phyloP scores from a whole-genome alignment of 2,329 filamentous ascomycete species.

The Chaetomiaceae sp. region DNA sequence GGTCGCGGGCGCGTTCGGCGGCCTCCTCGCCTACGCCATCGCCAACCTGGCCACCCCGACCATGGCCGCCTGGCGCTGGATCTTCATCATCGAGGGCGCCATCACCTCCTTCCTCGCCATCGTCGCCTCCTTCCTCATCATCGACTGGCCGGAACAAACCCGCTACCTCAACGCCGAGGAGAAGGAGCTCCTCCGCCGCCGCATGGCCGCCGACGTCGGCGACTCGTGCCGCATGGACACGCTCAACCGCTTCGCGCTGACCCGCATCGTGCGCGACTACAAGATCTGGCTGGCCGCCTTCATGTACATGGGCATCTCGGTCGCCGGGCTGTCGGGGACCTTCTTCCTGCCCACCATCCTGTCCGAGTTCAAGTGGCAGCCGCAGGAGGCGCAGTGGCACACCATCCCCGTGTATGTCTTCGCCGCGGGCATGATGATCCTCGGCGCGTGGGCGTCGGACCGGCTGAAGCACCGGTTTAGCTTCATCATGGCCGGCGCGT shows the following conservation, averaged over 20 bases:
- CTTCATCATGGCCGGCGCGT: conserved; percentile 32
- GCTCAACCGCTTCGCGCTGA: conserved; percentile 34
- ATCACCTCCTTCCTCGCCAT: conserved; percentile 36
- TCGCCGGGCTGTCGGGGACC: conserved; percentile 30
- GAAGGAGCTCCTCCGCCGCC: conserved; percentile 37
- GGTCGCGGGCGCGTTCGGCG: conserved; percentile 41
- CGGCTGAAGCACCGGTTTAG: conserved; percentile 32
- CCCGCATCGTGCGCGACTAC: conserved; percentile 41
- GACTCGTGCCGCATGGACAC: conserved; percentile 28
- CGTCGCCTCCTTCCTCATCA: conserved; percentile 44
- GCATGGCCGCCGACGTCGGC: conserved; percentile 26
- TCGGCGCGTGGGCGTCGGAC: conserved; percentile 34
- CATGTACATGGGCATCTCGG: conserved; percentile 22
- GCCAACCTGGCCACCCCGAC: conserved; percentile 40
- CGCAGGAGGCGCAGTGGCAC: conserved; percentile 34
- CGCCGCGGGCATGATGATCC: conserved; percentile 31
- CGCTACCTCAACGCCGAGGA: conserved; percentile 38
- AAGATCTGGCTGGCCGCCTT: conserved; percentile 41
- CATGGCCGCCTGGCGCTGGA: conserved; percentile 47
- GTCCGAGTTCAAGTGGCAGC: conserved; percentile 36
- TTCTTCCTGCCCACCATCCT: conserved; percentile 43
- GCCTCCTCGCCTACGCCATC: conserved; percentile 47
- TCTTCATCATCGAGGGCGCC: conserved; percentile 51
- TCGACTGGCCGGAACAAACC: conserved; percentile 37
- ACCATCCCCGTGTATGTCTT: conserved; percentile 38